Percentiles rank a stretch among this genome's conserved stretches.
These are phyloP conservation scores for Euphorbia corollata DNA, from an alignment of 441 rosid species.

Conservation along the genomic window DNA sequence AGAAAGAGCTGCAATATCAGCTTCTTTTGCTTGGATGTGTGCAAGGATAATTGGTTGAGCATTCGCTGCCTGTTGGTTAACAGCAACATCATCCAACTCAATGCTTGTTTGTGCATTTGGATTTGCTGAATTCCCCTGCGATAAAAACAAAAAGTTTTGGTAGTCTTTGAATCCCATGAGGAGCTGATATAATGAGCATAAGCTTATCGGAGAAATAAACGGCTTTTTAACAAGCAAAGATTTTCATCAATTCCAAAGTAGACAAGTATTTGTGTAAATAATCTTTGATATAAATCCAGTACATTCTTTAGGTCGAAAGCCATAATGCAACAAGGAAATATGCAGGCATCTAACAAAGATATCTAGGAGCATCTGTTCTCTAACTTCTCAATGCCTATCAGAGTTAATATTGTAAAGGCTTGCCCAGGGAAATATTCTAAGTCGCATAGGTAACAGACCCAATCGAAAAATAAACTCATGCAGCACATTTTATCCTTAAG, in stretches of 20 bases:
- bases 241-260: neutral
- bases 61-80: constrained; percentile 32
- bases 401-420: neutral
- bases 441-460: neutral
- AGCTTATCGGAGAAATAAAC: neutral
- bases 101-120: constrained; percentile 35
- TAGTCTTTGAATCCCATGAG: neutral
- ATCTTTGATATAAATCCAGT: neutral
- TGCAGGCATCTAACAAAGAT: neutral
- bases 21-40: constrained; percentile 65
- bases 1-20: constrained; percentile 58
- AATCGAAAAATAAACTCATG: neutral
- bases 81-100: constrained; percentile 31
- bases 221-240: constrained; percentile 3
- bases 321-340: neutral
- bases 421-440: neutral
- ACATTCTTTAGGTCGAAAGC: neutral
- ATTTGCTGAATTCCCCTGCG: constrained; percentile 44
- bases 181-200: neutral
- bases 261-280: neutral
- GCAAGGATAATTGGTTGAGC: constrained; percentile 37
- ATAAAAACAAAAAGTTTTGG: constrained; percentile 15
- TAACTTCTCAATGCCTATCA: neutral
- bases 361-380: neutral
- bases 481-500: neutral